A percentile compares a stretch with the other conserved stretches of the same genome.
phyloP scores from a whole-genome alignment of 1,284 basidiomycete genomes.

The Neolentinus lepideus region DNA sequence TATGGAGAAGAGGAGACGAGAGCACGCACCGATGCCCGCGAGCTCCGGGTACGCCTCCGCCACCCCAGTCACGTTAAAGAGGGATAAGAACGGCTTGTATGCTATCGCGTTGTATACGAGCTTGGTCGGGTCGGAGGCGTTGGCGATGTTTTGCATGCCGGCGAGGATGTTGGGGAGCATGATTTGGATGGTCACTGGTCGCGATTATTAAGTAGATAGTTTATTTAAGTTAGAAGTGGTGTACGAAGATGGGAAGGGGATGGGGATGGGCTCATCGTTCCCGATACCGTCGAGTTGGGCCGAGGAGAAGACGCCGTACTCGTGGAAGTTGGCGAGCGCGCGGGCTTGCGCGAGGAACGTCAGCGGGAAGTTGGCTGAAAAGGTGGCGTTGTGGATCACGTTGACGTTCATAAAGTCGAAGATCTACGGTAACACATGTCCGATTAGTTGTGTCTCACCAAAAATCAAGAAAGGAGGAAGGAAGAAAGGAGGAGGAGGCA shows the following conservation, averaged over 20 bases:
- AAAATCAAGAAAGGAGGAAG: too few relatives aligned
- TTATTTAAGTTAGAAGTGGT: too few relatives aligned
- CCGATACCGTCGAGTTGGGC: slow-evolving; percentile 30
- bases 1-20: too few relatives aligned
- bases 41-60: slow-evolving; percentile 22
- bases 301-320: slow-evolving; percentile 40
- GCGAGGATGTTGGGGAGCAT: slow-evolving; percentile 37
- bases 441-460: too few relatives aligned
- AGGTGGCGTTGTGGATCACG: slow-evolving; percentile 38
- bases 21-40: slow-evolving; percentile 25
- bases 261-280: too few relatives aligned
- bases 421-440: too few relatives aligned
- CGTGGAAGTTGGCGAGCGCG: slow-evolving; percentile 46
- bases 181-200: slow-evolving; percentile 35
- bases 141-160: slow-evolving; percentile 34
- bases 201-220: too few relatives aligned
- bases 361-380: slow-evolving; percentile 20
- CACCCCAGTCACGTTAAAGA: slow-evolving; percentile 44
- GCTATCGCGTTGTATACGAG: slow-evolving; percentile 35
- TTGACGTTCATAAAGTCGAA: slow-evolving; percentile 48
- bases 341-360: slow-evolving; percentile 30
- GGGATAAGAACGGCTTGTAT: slow-evolving; percentile 49
- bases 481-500: too few relatives aligned
- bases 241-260: too few relatives aligned
- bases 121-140: slow-evolving; percentile 34